Evolutionary conservation across 352 stramenopile species (phyloP).

Genomic region (Phytophthora sansomeana): DNA sequence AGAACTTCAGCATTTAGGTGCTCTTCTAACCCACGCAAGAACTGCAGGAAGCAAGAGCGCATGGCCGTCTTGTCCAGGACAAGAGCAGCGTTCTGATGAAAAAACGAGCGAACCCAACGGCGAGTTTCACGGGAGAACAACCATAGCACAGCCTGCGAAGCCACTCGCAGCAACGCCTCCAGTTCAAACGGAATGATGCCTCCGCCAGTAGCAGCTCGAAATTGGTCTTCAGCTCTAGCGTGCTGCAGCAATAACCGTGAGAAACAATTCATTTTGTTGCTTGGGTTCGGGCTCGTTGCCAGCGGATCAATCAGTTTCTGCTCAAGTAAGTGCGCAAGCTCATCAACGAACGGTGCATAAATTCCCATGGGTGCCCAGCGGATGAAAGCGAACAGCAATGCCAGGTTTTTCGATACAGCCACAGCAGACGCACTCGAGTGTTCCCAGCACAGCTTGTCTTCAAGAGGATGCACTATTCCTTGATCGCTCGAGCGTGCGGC

Average conservation of each 20-base stretch:
- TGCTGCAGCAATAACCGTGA: constrained; percentile 52
- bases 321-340: constrained; percentile 56
- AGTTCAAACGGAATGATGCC: constrained; percentile 38
- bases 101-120: constrained; percentile 53
- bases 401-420: constrained; percentile 68
- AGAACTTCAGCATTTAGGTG: constrained; percentile 61
- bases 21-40: constrained; percentile 51
- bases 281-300: constrained; percentile 5
- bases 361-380: constrained; percentile 55
- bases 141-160: constrained; percentile 55
- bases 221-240: constrained; percentile 21
- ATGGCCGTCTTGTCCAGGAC: constrained; percentile 55
- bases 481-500: not conserved
- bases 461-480: constrained; percentile 25
- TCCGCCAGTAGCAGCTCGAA: not conserved
- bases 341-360: constrained; percentile 55
- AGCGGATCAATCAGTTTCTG: constrained; percentile 45
- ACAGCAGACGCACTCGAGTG: constrained; percentile 47
- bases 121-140: constrained; percentile 58
- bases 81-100: constrained; percentile 38
- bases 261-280: constrained; percentile 57
- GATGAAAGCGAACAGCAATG: constrained; percentile 57
- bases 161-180: constrained; percentile 49
- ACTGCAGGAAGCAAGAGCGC: constrained; percentile 55
- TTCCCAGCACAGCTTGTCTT: constrained; percentile 67